phyloP scores from a whole-genome alignment of 2,329 filamentous ascomycete genomes.

The Thelonectria discophora region DNA sequence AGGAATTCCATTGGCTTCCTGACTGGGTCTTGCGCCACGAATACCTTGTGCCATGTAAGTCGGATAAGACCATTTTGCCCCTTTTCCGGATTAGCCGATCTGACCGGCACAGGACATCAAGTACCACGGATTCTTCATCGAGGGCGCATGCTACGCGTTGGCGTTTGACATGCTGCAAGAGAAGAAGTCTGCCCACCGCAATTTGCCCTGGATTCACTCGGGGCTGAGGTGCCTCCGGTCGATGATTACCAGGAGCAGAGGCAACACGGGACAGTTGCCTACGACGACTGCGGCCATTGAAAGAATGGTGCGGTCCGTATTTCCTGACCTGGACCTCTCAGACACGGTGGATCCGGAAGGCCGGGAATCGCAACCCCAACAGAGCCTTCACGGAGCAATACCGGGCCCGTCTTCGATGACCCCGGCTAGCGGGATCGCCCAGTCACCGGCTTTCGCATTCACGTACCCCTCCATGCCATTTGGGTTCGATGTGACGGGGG shows the following conservation, averaged over 20 bases:
- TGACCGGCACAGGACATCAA: constrained; percentile 49
- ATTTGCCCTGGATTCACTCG: constrained; percentile 54
- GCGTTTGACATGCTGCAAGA: constrained; percentile 55
- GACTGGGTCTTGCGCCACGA: constrained; percentile 50
- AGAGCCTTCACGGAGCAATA: constrained; percentile 24
- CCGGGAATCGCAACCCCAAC: constrained; percentile 29
- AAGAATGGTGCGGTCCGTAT: constrained; percentile 43
- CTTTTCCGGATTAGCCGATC: neutral
- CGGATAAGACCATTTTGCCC: neutral
- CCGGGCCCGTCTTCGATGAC: constrained; percentile 31
- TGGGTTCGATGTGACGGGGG: constrained; percentile 37
- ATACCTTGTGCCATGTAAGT: constrained; percentile 51
- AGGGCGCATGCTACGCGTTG: constrained; percentile 52
- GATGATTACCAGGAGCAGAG: constrained; percentile 42
- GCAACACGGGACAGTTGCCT: constrained; percentile 34
- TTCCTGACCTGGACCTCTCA: constrained; percentile 40
- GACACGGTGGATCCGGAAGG: constrained; percentile 30
- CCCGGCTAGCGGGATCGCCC: constrained; percentile 20
- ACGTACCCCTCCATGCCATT: constrained; percentile 45
- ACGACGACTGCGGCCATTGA: constrained; percentile 41
- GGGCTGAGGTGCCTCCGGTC: constrained; percentile 48
- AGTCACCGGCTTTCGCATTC: constrained; percentile 38
- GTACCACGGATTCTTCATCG: constrained; percentile 55
- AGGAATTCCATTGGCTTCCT: constrained; percentile 52
- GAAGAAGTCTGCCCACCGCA: constrained; percentile 45